These are phyloP conservation scores for Auricularia cornea DNA, from an alignment of 768 basidiomycete genomes.

Conservation along the genomic window DNA sequence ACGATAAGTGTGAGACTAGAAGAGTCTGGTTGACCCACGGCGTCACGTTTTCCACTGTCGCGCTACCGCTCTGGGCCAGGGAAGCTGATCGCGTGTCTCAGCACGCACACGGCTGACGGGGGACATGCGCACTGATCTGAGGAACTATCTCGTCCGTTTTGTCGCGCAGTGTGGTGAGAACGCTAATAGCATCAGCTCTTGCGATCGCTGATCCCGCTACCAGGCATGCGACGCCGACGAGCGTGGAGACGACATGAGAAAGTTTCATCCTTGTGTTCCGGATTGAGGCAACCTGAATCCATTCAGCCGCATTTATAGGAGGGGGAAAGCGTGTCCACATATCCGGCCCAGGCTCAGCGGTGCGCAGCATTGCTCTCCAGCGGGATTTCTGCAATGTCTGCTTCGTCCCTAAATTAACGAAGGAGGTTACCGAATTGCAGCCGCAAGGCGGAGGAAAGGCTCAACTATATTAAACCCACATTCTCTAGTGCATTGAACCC, in stretches of 20 bases:
- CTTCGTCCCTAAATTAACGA: no score
- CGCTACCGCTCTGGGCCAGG: not conserved
- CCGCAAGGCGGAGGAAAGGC: no score
- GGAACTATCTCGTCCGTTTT: not conserved
- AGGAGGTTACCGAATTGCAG: no score
- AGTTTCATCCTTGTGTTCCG: not conserved
- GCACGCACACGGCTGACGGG: no score
- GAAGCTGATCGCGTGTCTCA: not conserved
- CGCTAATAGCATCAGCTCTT: not conserved
- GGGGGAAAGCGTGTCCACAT: no score
- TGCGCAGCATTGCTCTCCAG: no score
- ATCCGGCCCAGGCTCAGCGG: no score
- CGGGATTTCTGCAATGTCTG: no score
- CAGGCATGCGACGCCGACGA: not conserved
- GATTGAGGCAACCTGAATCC: no score
- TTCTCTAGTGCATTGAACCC: no score
- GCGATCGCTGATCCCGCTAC: not conserved
- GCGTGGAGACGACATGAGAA: not conserved
- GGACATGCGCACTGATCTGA: not conserved
- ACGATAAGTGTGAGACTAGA: not conserved
- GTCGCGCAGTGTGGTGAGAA: not conserved
- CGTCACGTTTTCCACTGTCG: not conserved
- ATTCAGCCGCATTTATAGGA: no score
- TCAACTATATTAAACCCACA: no score
- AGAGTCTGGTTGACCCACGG: not conserved